A percentile compares a stretch with the other conserved stretches of the same genome.
phyloP scores from a whole-genome alignment of 2,329 filamentous ascomycete species.

The Diplodia corticola region DNA sequence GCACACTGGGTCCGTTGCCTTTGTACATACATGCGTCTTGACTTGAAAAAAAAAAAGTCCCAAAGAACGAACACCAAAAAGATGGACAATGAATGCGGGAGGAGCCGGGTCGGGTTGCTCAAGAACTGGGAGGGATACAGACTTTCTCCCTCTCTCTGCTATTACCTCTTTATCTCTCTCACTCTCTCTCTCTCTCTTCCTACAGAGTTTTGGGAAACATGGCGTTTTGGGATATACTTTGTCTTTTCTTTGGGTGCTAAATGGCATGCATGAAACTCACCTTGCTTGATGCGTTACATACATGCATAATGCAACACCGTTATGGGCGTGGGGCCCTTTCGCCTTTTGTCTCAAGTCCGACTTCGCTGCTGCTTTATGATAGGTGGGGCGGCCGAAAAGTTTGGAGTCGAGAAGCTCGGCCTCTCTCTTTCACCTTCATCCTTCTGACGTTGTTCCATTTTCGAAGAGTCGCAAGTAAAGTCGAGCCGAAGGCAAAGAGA shows the following conservation, averaged over 20 bases:
- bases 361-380: not conserved
- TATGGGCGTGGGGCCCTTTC: not conserved
- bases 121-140: not conserved
- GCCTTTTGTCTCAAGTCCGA: not conserved
- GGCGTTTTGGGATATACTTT: not conserved
- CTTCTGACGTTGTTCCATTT: too few species aligned
- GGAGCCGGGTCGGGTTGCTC: not conserved
- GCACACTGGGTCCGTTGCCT: not conserved
- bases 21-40: conserved; percentile 11
- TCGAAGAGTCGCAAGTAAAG: too few species aligned
- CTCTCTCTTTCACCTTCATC: too few species aligned
- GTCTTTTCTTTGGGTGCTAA: not conserved
- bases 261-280: not conserved
- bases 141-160: not conserved
- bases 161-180: too few species aligned
- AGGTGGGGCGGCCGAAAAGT: not conserved
- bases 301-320: not conserved
- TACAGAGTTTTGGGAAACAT: not conserved
- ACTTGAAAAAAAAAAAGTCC: not conserved
- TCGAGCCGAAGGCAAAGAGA: too few species aligned
- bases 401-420: too few species aligned
- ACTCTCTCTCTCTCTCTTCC: not conserved
- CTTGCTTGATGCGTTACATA: not conserved
- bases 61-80: not conserved
- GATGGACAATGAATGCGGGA: not conserved